These are phyloP conservation scores for Lepidium africanum DNA, from an alignment of 345 rosid species.

Conservation along the genomic window DNA sequence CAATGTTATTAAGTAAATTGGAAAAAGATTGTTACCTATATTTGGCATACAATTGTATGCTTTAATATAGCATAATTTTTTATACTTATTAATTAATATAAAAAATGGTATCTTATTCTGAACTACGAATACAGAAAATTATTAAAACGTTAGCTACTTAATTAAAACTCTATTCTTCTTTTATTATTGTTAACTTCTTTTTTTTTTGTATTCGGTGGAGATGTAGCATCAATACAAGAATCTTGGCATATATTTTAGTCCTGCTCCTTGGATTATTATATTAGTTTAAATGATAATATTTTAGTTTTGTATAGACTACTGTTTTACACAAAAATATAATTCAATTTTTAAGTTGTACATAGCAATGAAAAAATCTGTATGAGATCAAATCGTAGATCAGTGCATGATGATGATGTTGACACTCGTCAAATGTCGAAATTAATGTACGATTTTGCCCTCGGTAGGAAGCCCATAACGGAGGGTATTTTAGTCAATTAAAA, in stretches of 20 bases:
- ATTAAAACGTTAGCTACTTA: background rate
- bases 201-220: constrained; percentile 19
- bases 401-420: constrained; percentile 20
- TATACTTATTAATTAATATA: background rate
- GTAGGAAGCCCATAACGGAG: background rate
- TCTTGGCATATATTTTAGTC: constrained; percentile 19
- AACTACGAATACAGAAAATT: background rate
- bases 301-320: background rate
- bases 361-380: background rate
- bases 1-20: background rate
- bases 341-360: too few relatives aligned
- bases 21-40: constrained; percentile 22
- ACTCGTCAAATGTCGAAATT: constrained; percentile 6
- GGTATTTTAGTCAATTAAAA: constrained; percentile 14
- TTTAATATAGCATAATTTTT: constrained; percentile 18
- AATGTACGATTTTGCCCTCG: background rate
- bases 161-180: background rate
- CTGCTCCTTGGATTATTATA: constrained; percentile 13
- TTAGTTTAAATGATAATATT: background rate
- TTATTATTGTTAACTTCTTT: too few relatives aligned
- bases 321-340: too few relatives aligned
- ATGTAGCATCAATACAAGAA: constrained; percentile 20
- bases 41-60: constrained; percentile 31
- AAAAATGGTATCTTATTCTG: constrained; percentile 13
- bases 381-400: background rate